phyloP scores from a whole-genome alignment of 345 rosid genomes.

The Boechera retrofracta region DNA sequence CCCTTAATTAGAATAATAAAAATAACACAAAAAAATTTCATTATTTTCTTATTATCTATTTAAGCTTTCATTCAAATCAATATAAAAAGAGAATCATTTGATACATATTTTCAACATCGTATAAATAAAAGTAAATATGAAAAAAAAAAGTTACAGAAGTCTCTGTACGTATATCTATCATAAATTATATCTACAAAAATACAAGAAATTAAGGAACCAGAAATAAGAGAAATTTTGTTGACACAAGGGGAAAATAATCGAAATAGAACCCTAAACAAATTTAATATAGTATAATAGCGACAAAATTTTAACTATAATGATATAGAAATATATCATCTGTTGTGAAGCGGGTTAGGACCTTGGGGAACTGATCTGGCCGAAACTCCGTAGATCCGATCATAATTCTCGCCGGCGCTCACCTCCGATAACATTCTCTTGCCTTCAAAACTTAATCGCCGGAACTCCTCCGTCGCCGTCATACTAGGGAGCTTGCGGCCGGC shows the following conservation, averaged over 20 bases:
- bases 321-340: slow-evolving; percentile 23
- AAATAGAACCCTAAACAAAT: background rate
- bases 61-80: background rate
- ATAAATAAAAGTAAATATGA: background rate
- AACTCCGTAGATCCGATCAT: slow-evolving; percentile 34
- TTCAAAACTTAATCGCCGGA: slow-evolving; percentile 4
- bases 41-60: background rate
- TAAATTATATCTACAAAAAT: slow-evolving; percentile 1
- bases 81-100: background rate
- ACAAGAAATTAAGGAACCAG: slow-evolving; percentile 1
- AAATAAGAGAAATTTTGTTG: background rate
- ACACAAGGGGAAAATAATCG: background rate
- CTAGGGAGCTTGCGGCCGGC: slow-evolving; percentile 27
- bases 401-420: background rate
- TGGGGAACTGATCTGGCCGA: slow-evolving; percentile 33
- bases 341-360: slow-evolving; percentile 47
- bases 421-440: slow-evolving; percentile 22
- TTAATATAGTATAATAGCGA: background rate
- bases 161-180: background rate
- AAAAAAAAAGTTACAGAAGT: background rate
- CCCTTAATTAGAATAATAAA: background rate
- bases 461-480: slow-evolving; percentile 19
- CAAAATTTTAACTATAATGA: background rate
- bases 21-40: background rate
- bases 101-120: slow-evolving; percentile 1